Percentiles rank a stretch among this genome's conserved stretches.
phyloP scores from a whole-genome alignment of 169 alveolate genomes.

The Plasmodium inui region DNA sequence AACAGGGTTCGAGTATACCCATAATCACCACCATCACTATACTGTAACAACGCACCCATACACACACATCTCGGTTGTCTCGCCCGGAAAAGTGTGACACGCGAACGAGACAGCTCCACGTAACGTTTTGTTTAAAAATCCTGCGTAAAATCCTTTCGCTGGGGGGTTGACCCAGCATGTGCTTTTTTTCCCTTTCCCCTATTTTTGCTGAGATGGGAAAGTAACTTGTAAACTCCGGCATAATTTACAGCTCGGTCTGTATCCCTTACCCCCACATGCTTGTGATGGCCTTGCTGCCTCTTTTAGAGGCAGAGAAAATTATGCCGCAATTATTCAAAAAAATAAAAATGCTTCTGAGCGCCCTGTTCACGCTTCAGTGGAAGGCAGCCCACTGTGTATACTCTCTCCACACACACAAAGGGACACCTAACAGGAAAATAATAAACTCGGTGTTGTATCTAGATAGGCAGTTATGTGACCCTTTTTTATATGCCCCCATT shows the following conservation, averaged over 20 bases:
- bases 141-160: not conserved
- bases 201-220: not conserved
- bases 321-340: slow-evolving; percentile 40
- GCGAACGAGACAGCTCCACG: not conserved
- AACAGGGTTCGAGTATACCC: not conserved
- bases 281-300: not conserved
- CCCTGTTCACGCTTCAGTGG: slow-evolving; percentile 15
- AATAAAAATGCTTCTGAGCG: not conserved
- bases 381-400: not conserved
- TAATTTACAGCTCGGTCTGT: not conserved
- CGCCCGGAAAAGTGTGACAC: not conserved
- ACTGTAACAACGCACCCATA: not conserved
- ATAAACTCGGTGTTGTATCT: not conserved
- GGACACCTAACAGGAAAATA: slow-evolving; percentile 6
- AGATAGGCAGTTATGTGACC: not conserved
- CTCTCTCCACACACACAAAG: not conserved
- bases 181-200: not conserved
- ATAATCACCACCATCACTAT: not conserved
- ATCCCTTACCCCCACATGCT: not conserved
- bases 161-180: not conserved
- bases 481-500: not conserved
- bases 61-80: not conserved
- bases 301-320: not conserved
- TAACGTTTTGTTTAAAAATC: not conserved
- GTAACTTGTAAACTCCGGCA: not conserved